These are phyloP conservation scores for Scytalidium sp. DNA, from an alignment of 2,329 filamentous ascomycete species.

Conservation along the genomic window DNA sequence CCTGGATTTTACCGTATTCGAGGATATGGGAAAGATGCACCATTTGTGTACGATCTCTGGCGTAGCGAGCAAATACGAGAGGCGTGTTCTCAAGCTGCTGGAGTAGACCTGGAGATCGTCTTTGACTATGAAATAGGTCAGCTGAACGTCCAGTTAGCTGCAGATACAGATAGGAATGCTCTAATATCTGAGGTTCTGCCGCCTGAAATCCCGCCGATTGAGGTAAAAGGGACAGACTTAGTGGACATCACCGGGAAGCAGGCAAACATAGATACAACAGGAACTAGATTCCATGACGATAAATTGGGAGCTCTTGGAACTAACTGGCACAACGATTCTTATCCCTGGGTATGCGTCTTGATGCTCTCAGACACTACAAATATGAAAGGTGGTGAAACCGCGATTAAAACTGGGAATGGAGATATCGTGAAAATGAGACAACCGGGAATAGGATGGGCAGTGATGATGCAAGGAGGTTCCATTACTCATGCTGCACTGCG, in stretches of 20 bases:
- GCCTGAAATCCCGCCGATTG: not conserved
- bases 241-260: not conserved
- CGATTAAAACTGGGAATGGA: slow-evolving; percentile 47
- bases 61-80: slow-evolving; percentile 38
- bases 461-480: slow-evolving; percentile 36
- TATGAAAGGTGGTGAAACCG: slow-evolving; percentile 51
- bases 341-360: slow-evolving; percentile 42
- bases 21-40: slow-evolving; percentile 50
- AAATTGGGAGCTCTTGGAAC: slow-evolving; percentile 20
- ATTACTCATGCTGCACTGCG: slow-evolving; percentile 34
- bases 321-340: slow-evolving; percentile 41
- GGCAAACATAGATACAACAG: not conserved
- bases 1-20: slow-evolving; percentile 47
- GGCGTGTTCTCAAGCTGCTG: slow-evolving; percentile 34
- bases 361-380: slow-evolving; percentile 38
- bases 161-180: slow-evolving; percentile 16
- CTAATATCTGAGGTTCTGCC: slow-evolving; percentile 1
- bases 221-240: not conserved
- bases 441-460: slow-evolving; percentile 33
- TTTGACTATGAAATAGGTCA: slow-evolving; percentile 52
- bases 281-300: slow-evolving; percentile 13
- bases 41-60: slow-evolving; percentile 59
- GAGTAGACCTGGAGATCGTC: slow-evolving; percentile 48
- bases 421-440: slow-evolving; percentile 33
- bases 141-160: slow-evolving; percentile 41